Conservation (phyloP, 768 basidiomycete genomes). For the Clavaria fumosa region DNA sequence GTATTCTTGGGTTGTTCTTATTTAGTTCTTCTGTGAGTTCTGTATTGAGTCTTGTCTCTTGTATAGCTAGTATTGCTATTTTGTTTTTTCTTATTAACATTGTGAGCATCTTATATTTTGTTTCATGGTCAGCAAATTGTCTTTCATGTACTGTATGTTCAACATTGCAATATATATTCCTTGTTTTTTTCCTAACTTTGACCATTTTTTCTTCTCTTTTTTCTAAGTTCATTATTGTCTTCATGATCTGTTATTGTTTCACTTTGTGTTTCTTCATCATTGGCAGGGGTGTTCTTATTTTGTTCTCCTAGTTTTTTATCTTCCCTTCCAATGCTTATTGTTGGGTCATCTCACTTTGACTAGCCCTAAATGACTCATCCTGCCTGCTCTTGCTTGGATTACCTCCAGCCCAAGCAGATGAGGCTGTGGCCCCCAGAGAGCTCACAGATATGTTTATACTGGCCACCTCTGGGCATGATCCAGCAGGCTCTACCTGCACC, state of each 20-base stretch:
- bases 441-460: no score
- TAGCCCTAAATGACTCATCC: background rate
- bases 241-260: background rate
- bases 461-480: no score
- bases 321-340: background rate
- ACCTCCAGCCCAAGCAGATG: background rate
- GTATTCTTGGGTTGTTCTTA: slow-evolving; percentile 1
- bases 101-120: slow-evolving; percentile 17
- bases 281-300: background rate
- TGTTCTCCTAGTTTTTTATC: background rate
- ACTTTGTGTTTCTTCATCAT: background rate
- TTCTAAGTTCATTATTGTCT: background rate
- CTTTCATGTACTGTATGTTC: slow-evolving; percentile 16
- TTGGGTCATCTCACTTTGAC: background rate
- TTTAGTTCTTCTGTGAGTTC: slow-evolving; percentile 5
- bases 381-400: background rate
- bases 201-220: slow-evolving; percentile 1
- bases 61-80: slow-evolving; percentile 27
- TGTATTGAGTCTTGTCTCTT: slow-evolving; percentile 30
- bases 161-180: slow-evolving; percentile 11
- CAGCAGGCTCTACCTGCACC: no score
- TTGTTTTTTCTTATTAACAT: slow-evolving; percentile 34
- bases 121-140: background rate
- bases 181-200: slow-evolving; percentile 4
- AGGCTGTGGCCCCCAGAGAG: no score